A percentile compares a stretch with the other conserved stretches of the same genome.
Conservation (phyloP, 2,329 filamentous ascomycete species). For the Penicillium frequentans region DNA sequence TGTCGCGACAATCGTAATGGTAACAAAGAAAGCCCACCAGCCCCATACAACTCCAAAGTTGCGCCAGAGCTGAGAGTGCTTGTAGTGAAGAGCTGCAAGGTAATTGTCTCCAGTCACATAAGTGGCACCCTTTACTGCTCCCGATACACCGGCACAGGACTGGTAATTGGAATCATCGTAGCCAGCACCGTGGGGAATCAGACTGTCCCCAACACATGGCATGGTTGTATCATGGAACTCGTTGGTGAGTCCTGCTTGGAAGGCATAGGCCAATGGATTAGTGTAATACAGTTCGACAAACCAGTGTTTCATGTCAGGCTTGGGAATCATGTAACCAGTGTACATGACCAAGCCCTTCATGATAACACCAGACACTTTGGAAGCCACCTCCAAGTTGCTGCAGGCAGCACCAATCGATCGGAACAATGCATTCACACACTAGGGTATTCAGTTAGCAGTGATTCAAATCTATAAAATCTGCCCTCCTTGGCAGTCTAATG, state of each 20-base stretch:
- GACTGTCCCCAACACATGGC: constrained; percentile 37
- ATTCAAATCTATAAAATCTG: neutral
- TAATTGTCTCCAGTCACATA: constrained; percentile 61
- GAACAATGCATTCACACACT: constrained; percentile 61
- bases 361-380: constrained; percentile 50
- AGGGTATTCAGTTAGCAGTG: neutral
- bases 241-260: constrained; percentile 37
- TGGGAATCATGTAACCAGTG: constrained; percentile 46
- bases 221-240: constrained; percentile 39
- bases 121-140: constrained; percentile 52
- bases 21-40: constrained; percentile 62
- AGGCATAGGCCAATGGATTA: constrained; percentile 40
- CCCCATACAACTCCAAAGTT: constrained; percentile 64
- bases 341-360: constrained; percentile 41
- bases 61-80: constrained; percentile 55
- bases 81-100: constrained; percentile 55
- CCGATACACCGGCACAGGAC: constrained; percentile 55
- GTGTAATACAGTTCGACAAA: constrained; percentile 49
- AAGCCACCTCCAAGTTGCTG: constrained; percentile 58
- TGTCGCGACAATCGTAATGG: constrained; percentile 59
- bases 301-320: constrained; percentile 54
- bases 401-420: constrained; percentile 57
- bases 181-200: constrained; percentile 35
- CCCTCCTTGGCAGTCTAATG: constrained; percentile 8
- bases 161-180: constrained; percentile 26